Evolutionary conservation across 2,329 filamentous ascomycete genomes (phyloP), one percentile per base, ranked within the genome.

Genomic region (Fusarium proliferatum): DNA sequence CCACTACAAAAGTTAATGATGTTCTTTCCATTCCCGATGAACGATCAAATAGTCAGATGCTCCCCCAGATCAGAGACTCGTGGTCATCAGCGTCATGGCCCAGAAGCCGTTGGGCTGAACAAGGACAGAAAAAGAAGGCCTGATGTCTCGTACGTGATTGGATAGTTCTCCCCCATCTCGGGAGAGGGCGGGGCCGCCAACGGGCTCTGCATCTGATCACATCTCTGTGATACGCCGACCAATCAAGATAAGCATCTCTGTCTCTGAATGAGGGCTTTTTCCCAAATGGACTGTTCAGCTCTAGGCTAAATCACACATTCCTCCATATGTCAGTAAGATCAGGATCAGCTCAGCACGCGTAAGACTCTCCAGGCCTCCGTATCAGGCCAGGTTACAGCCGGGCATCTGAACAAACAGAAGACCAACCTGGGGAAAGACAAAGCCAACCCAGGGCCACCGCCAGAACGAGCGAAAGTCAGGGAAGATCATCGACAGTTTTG

Each of bases 141-240:
- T 28, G 55, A n/a, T 41, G 13, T 39, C 38, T 41, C n/a, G 26
- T 13, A 43, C 26, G 4, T 73, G 57, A 74, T 74, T 74, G 72
- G 72, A 61, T n/a, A 28, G 23, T 2, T 28, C 61, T 70, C 21
- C 64, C 46, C 64, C 72, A 30, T 67, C 55, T 64, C 72, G 72
- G 72, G 64, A 72, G 61, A 64, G 38, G 61, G 72, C 51, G 72
- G 72, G 71, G 72, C 68, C 41, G 39, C 42, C 53, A 74, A 74
- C 68, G 63, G 71, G 51, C 48, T 74, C 70, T 55, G 36, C 67
- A 74, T 74, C 69, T 74, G 71, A 74, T 64, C 71, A 74, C 71
- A 67, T 74, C 71, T 59, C 33, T 42, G 48, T 60, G 36, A 55
- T 33, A 45, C 62, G 57, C 60, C 45, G 15, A 36, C 71, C 71